Evolutionary conservation across 2,329 filamentous ascomycete species (phyloP).

Genomic region (Allantophomopsis cytisporea): DNA sequence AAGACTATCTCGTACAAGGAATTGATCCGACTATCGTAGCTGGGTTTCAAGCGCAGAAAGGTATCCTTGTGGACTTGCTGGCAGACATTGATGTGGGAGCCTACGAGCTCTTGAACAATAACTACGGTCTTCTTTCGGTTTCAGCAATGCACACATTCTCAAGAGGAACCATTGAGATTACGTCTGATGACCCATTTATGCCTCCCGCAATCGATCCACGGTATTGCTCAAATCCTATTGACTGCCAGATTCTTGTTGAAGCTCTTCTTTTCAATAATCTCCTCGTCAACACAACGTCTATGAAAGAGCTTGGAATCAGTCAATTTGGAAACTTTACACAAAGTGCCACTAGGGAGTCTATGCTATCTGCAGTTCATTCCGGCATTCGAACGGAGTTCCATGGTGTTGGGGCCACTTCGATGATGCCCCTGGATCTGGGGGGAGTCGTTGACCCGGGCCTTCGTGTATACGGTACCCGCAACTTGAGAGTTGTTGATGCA

Average conservation of each 20-base stretch:
- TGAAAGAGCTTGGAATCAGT: conserved; percentile 7
- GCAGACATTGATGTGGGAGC: conserved; percentile 8
- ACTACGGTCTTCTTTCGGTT: conserved; percentile 9
- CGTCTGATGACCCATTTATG: too few relatives aligned
- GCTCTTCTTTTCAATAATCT: conserved; percentile 12
- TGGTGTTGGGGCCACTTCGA: conserved; percentile 11
- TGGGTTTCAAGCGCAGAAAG: conserved; percentile 10
- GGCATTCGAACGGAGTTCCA: conserved; percentile 13
- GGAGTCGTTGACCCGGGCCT: conserved; percentile 13
- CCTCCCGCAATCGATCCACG: too few relatives aligned
- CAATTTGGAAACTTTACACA: conserved; percentile 11
- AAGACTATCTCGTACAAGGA: conserved; percentile 7
- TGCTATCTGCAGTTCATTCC: conserved; percentile 7
- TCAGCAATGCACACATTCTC: too few relatives aligned
- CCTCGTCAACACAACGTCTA: conserved; percentile 9
- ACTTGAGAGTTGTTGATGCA: conserved; percentile 13
- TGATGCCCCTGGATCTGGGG: conserved; percentile 10
- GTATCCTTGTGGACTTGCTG: conserved; percentile 6
- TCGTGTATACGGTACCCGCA: conserved; percentile 13
- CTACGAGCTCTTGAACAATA: conserved; percentile 12
- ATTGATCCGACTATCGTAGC: conserved; percentile 9
- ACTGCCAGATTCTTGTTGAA: conserved; percentile 2
- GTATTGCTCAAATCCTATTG: too few relatives aligned
- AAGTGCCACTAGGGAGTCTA: conserved; percentile 6
- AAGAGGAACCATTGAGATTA: too few relatives aligned